phyloP scores from a whole-genome alignment of 208 protist genomes.

The Acanthamoeba castellanii region DNA sequence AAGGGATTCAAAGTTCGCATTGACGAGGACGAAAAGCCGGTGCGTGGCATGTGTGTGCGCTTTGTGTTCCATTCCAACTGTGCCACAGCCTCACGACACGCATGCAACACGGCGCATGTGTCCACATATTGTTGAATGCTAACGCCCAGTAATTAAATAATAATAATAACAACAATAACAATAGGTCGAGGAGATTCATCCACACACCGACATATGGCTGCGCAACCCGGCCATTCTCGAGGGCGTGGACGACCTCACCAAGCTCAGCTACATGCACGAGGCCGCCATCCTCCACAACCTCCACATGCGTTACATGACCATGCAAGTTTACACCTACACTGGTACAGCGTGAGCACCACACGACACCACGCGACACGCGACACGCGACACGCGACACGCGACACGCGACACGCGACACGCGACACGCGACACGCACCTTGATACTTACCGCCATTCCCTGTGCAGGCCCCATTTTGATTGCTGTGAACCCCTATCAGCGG shows the following conservation, averaged over 20 bases:
- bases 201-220: conserved; percentile 17
- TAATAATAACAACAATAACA: too few species aligned
- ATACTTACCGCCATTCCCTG: too few species aligned
- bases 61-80: conserved; percentile 86
- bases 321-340: conserved; percentile 66
- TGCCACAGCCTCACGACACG: too few species aligned
- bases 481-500: conserved; percentile 83
- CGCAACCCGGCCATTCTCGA: conserved; percentile 86
- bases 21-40: not conserved
- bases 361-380: too few species aligned
- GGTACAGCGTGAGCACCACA: conserved; percentile 76
- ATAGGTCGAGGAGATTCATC: not conserved
- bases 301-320: conserved; percentile 74
- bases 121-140: too few species aligned
- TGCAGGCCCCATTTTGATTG: conserved; percentile 82
- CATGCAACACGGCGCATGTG: too few species aligned
- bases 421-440: too few species aligned
- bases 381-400: too few species aligned
- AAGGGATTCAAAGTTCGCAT: not conserved
- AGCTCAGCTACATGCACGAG: conserved; percentile 88
- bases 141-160: too few species aligned
- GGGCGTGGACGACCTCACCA: conserved; percentile 87
- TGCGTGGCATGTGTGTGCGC: not conserved
- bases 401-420: too few species aligned
- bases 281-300: conserved; percentile 85